Evolutionary conservation across 352 stramenopile genomes (phyloP).

Genomic region (Globisporangium lucens): DNA sequence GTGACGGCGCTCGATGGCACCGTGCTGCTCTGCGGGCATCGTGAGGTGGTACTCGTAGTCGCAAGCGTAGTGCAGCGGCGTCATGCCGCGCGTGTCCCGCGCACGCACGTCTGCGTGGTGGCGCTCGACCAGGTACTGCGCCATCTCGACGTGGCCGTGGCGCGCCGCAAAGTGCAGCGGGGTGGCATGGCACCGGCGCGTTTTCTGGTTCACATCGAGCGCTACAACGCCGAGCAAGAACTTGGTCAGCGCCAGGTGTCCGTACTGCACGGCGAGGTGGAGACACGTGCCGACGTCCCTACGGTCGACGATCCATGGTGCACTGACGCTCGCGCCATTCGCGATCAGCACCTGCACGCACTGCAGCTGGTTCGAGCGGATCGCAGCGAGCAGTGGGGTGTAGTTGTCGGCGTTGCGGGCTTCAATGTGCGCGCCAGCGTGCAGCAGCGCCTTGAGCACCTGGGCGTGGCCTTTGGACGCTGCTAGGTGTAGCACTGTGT

Average conservation of each 20-base stretch:
- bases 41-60: slow-evolving; percentile 25
- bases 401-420: slow-evolving; percentile 23
- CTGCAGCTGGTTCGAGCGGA: slow-evolving; percentile 29
- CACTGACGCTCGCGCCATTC: slow-evolving; percentile 23
- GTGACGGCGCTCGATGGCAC: slow-evolving; percentile 13
- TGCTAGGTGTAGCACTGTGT: slow-evolving; percentile 40
- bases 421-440: slow-evolving; percentile 29
- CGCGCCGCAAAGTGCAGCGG: slow-evolving; percentile 23
- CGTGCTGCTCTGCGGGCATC: slow-evolving; percentile 19
- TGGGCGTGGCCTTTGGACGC: slow-evolving; percentile 25
- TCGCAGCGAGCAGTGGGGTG: slow-evolving; percentile 32
- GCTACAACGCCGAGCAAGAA: slow-evolving; percentile 24
- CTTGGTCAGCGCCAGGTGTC: slow-evolving; percentile 20
- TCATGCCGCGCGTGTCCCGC: slow-evolving; percentile 32
- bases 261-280: slow-evolving; percentile 31
- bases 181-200: slow-evolving; percentile 3
- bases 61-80: slow-evolving; percentile 34
- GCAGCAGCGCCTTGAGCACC: slow-evolving; percentile 28
- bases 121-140: slow-evolving; percentile 26
- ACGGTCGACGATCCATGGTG: slow-evolving; percentile 5
- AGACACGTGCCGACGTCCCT: slow-evolving; percentile 24
- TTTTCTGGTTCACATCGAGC: slow-evolving; percentile 22
- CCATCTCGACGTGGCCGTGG: slow-evolving; percentile 20
- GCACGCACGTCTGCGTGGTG: slow-evolving; percentile 21
- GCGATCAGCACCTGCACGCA: slow-evolving; percentile 33